These are phyloP conservation scores for Huntiella abstrusa DNA, from an alignment of 2,329 filamentous ascomycete species.

Conservation along the genomic window DNA sequence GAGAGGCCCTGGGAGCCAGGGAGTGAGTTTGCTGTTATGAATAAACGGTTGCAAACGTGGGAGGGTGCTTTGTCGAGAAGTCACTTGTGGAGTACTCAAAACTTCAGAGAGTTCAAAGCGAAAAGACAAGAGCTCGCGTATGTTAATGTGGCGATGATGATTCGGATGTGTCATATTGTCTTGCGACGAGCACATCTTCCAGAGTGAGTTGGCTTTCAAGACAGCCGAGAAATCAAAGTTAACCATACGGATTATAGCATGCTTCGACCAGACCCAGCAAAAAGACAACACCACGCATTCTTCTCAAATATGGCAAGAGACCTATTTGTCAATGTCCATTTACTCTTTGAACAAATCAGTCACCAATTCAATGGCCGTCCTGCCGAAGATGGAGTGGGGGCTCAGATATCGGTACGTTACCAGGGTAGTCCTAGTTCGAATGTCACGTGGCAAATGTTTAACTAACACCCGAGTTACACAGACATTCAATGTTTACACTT, in stretches of 20 bases:
- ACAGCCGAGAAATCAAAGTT: background rate
- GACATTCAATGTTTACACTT: constrained; percentile 36
- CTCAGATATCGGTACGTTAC: constrained; percentile 29
- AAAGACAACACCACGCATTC: constrained; percentile 1
- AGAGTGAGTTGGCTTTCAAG: constrained; percentile 21
- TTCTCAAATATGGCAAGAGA: constrained; percentile 2
- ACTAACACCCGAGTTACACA: constrained; percentile 10
- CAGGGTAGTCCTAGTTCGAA: background rate
- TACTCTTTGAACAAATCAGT: constrained; percentile 3
- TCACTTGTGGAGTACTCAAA: constrained; percentile 27
- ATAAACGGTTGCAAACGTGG: constrained; percentile 26
- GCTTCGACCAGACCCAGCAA: background rate
- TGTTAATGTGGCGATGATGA: constrained; percentile 34
- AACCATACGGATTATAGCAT: constrained; percentile 2
- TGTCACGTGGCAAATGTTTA: background rate
- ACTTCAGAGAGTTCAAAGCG: constrained; percentile 27
- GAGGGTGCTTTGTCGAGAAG: constrained; percentile 28
- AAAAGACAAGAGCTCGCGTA: constrained; percentile 34
- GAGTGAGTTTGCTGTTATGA: constrained; percentile 29
- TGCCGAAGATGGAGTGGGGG: constrained; percentile 29
- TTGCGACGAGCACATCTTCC: constrained; percentile 33
- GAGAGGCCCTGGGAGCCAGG: constrained; percentile 24
- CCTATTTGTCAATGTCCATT: background rate
- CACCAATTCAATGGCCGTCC: constrained; percentile 29
- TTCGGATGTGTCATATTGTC: constrained; percentile 37